Percentiles rank a stretch among this genome's conserved stretches.
phyloP scores from a whole-genome alignment of 2,329 filamentous ascomycete genomes.

The Diaporthe ilicicola region DNA sequence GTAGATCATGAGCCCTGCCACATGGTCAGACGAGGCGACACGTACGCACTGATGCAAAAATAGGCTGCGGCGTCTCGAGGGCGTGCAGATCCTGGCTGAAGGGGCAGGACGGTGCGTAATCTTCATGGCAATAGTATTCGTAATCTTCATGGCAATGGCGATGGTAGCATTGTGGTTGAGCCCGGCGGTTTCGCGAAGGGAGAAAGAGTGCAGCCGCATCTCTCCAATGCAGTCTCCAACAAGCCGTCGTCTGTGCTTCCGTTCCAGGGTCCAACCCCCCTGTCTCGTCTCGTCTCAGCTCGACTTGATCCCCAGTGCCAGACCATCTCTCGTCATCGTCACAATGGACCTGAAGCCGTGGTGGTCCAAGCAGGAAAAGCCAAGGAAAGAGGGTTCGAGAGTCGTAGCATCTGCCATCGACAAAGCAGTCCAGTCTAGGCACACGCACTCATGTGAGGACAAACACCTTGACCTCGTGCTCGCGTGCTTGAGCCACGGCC shows the following conservation, averaged over 20 bases:
- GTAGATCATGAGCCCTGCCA: constrained; percentile 14
- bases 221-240: no score
- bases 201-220: neutral
- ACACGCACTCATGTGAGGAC: neutral
- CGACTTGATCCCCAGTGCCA: no score
- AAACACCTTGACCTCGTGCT: neutral
- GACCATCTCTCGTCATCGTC: no score
- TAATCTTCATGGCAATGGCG: neutral
- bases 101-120: constrained; percentile 4
- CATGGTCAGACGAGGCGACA: neutral
- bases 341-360: no score
- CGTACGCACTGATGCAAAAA: constrained; percentile 18
- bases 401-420: neutral
- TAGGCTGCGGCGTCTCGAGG: neutral
- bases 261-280: neutral
- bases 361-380: no score
- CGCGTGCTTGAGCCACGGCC: neutral
- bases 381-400: no score
- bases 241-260: neutral
- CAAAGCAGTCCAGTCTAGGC: neutral
- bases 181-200: neutral
- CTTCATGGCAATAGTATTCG: no score
- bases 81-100: constrained; percentile 1
- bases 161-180: neutral
- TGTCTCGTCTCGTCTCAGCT: neutral